Base-by-base conservation (phyloP, 2,329 filamentous ascomycete species). In the Sarocladiaceae sp. region DNA sequence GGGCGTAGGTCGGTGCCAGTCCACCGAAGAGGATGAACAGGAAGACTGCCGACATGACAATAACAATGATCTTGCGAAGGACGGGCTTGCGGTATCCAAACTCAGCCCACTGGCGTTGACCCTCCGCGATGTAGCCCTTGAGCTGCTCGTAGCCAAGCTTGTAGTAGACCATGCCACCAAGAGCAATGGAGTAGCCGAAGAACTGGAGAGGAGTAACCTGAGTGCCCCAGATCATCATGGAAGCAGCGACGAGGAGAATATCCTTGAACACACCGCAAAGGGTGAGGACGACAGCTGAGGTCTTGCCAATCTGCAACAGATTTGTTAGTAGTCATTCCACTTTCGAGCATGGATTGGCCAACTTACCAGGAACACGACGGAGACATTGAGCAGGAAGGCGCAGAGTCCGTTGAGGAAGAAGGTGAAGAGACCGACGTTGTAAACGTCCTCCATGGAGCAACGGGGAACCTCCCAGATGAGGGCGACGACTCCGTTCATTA, bases 201-300 rank as follows among this genome's bases (percentile, higher is more conserved):
- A 88, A 86, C 75, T 94, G 89, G 53, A 93, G 80, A 52, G 74
- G 74, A 15, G 86, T 83, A 57, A 93, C 85, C 50, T 85, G 82
- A 57, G 88, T 88, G 60, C 82, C 81, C 86, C 88, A 93, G 69
- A 93, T 88, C 58, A 88, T 69, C 83, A 92, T 90, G 56, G 87
- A 91, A 42, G 87, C 86, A 51, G 77, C 75, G 54, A 94, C 89
- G 49, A 94, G 85, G 62, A 94, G 80, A 54, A 94, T 89, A 70
- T 94, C 89, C 79, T 93, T 94, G 57, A 94, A 83, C 35, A 94
- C 88, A 75, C 89, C 89, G 65, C 87, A 93, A 44, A 94, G 86
- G 28, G 90, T 94, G 64, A 94, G 85, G 61, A 93, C 86, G 52
- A 94, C 85, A 50, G 88, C 89, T 1, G 88, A 93, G 15, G 89